phyloP scores from a whole-genome alignment of 768 basidiomycete species.

The Candolleomyces aberdarensis region DNA sequence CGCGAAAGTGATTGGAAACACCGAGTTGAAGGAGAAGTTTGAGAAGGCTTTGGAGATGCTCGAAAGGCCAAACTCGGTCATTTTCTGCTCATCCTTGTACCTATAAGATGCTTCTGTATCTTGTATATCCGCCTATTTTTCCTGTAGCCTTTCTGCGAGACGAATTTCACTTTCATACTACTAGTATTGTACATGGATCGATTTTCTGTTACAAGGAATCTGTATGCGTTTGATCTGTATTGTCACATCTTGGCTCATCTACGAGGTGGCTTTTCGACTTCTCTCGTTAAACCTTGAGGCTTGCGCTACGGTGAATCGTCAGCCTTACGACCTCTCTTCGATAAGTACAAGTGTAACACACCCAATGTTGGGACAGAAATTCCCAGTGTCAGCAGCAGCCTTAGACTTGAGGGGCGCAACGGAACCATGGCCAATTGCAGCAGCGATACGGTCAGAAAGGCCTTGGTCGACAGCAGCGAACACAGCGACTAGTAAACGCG shows the following conservation, averaged over 20 bases:
- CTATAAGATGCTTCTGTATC: conserved; percentile 36
- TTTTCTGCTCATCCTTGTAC: conserved; percentile 86
- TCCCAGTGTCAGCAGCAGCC: conserved; percentile 54
- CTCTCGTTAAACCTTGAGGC: not conserved
- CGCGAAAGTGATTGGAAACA: conserved; percentile 95
- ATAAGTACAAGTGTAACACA: not conserved
- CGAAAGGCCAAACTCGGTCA: conserved; percentile 90
- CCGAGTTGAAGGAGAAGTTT: conserved; percentile 91
- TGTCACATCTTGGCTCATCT: too few species aligned
- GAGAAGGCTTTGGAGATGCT: conserved; percentile 90
- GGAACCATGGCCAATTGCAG: conserved; percentile 56
- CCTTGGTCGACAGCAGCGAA: conserved; percentile 78
- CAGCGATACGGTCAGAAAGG: conserved; percentile 76
- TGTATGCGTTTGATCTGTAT: too few species aligned
- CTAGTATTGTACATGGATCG: too few species aligned
- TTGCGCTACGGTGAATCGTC: not conserved
- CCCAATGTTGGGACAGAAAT: conserved; percentile 46
- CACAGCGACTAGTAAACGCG: conserved; percentile 53
- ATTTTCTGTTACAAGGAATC: too few species aligned
- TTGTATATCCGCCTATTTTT: not conserved
- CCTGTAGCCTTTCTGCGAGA: too few species aligned
- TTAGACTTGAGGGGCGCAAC: conserved; percentile 62
- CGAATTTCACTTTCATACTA: too few species aligned
- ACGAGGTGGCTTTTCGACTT: not conserved
- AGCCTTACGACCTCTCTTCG: not conserved